These are phyloP conservation scores for Microthlaspi erraticum DNA, from an alignment of 345 rosid species.

Conservation along the genomic window DNA sequence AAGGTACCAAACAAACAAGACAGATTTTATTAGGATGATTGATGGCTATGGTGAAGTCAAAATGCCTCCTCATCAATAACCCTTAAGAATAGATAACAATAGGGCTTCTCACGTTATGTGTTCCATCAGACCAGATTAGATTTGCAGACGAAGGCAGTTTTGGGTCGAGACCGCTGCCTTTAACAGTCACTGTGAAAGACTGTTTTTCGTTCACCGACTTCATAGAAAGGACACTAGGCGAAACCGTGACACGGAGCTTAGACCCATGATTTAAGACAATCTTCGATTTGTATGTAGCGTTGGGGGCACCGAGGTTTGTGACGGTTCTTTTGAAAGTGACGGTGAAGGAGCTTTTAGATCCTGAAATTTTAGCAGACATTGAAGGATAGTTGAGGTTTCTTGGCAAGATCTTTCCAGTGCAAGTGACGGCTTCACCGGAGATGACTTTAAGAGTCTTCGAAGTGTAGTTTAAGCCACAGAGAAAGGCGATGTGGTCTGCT, in stretches of 20 bases:
- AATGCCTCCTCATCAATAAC: background rate
- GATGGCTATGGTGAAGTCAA: background rate
- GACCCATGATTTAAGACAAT: background rate
- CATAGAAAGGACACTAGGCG: background rate
- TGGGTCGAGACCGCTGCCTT: background rate
- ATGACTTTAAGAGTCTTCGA: background rate
- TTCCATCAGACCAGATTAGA: slow-evolving; percentile 17
- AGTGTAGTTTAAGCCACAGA: slow-evolving; percentile 50
- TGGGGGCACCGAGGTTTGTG: slow-evolving; percentile 54
- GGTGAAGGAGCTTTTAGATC: slow-evolving; percentile 13
- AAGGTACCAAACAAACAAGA: background rate
- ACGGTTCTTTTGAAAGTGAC: slow-evolving; percentile 55
- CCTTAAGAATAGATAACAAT: slow-evolving; percentile 10
- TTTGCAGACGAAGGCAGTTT: slow-evolving; percentile 8
- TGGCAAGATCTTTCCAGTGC: slow-evolving; percentile 22
- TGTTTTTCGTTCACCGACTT: slow-evolving; percentile 24
- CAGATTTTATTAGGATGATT: background rate
- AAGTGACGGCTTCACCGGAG: slow-evolving; percentile 47
- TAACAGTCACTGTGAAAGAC: slow-evolving; percentile 22
- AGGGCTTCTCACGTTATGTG: slow-evolving; percentile 25
- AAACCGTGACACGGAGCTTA: slow-evolving; percentile 18
- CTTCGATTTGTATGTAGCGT: slow-evolving; percentile 52
- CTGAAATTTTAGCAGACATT: slow-evolving; percentile 31
- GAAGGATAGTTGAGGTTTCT: slow-evolving; percentile 66
- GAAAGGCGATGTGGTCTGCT: slow-evolving; percentile 50